Conservation (phyloP, 1,139 yeast genomes). For the Saccharomyces hybrid region DNA sequence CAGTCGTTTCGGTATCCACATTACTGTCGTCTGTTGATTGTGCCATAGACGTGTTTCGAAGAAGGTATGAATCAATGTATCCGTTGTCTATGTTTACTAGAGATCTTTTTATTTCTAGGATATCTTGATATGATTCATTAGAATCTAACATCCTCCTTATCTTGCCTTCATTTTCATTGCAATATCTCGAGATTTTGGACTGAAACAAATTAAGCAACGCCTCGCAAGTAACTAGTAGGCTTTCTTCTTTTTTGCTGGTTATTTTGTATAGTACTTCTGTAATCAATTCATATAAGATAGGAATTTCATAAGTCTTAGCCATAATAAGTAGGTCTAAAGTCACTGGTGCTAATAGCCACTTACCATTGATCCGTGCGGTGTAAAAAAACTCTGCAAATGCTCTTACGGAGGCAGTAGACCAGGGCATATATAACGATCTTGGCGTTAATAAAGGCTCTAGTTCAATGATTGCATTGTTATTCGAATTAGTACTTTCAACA, state of each 20-base stretch:
- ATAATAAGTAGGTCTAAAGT: constrained; percentile 55
- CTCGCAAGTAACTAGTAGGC: constrained; percentile 38
- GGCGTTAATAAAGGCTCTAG: constrained; percentile 59
- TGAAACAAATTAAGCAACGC: constrained; percentile 20
- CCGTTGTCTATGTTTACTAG: constrained; percentile 54
- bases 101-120: constrained; percentile 19
- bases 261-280: constrained; percentile 62
- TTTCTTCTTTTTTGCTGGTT: constrained; percentile 52
- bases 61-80: constrained; percentile 46
- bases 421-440: constrained; percentile 60
- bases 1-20: background rate
- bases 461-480: constrained; percentile 14
- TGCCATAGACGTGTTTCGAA: constrained; percentile 35
- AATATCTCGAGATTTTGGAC: constrained; percentile 18
- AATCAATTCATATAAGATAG: constrained; percentile 58
- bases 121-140: constrained; percentile 18
- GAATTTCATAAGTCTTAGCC: constrained; percentile 58
- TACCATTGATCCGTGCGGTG: constrained; percentile 70
- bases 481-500: constrained; percentile 7
- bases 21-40: constrained; percentile 6
- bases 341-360: constrained; percentile 61
- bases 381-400: constrained; percentile 67
- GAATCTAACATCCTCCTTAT: constrained; percentile 37
- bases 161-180: constrained; percentile 17
- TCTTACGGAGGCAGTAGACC: constrained; percentile 49